Evolutionary conservation across 352 stramenopile genomes (phyloP).

Genomic region (Phytophthora ramorum): DNA sequence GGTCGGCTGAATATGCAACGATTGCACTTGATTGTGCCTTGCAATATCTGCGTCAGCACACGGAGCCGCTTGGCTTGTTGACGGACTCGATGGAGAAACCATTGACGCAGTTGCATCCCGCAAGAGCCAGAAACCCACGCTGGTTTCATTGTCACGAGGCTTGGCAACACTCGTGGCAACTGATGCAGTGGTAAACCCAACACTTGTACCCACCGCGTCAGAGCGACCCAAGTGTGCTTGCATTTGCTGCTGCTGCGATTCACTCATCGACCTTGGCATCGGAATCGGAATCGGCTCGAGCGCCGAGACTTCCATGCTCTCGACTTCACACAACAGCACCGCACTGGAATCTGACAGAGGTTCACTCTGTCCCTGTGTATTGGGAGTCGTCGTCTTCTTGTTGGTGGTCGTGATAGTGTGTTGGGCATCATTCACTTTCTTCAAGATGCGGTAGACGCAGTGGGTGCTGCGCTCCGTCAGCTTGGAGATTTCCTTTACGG

Average conservation of each 20-base stretch:
- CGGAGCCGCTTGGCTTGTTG: not conserved
- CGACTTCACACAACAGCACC: constrained; percentile 29
- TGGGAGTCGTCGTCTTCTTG: constrained; percentile 6
- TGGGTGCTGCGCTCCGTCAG: constrained; percentile 43
- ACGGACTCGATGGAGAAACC: not conserved
- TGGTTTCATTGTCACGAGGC: not conserved
- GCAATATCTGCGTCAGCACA: not conserved
- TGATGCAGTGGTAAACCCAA: constrained; percentile 9
- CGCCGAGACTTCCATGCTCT: constrained; percentile 33
- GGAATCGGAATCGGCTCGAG: constrained; percentile 30
- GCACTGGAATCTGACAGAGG: constrained; percentile 15
- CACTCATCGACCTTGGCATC: constrained; percentile 2
- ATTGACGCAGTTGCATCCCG: constrained; percentile 4
- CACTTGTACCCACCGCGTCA: constrained; percentile 9
- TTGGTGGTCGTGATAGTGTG: constrained; percentile 18
- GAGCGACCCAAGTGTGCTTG: not conserved
- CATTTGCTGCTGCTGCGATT: constrained; percentile 1
- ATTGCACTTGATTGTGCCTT: constrained; percentile 1
- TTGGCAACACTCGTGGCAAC: constrained; percentile 1
- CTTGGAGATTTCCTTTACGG: constrained; percentile 45
- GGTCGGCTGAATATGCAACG: not conserved
- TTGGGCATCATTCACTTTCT: constrained; percentile 16
- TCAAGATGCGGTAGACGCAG: constrained; percentile 46
- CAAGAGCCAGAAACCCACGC: constrained; percentile 22
- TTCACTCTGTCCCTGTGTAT: not conserved